A percentile compares a stretch with the other conserved stretches of the same genome.
Evolutionary conservation across 2,329 filamentous ascomycete genomes (phyloP).

Genomic region (Pseudovirgaria hyperparasitica): DNA sequence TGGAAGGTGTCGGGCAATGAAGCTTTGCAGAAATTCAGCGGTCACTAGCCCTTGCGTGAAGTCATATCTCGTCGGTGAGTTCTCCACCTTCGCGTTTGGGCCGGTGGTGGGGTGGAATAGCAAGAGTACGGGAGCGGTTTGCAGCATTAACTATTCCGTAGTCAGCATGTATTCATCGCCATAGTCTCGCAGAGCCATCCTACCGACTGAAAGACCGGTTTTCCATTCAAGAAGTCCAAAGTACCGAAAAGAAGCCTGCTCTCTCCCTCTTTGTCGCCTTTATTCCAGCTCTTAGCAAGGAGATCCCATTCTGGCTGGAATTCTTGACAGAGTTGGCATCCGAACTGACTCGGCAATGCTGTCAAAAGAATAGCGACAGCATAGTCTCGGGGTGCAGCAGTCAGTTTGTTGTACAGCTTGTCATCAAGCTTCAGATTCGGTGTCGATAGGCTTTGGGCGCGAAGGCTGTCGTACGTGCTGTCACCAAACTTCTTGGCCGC

Average conservation of each 20-base stretch:
- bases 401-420: constrained; percentile 60
- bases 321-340: constrained; percentile 74
- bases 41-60: constrained; percentile 63
- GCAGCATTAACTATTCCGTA: constrained; percentile 60
- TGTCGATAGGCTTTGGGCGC: constrained; percentile 51
- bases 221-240: constrained; percentile 78
- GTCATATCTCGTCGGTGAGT: constrained; percentile 66
- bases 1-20: constrained; percentile 69
- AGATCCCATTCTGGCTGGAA: constrained; percentile 94
- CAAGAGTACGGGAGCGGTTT: constrained; percentile 85
- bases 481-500: constrained; percentile 50
- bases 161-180: constrained; percentile 9
- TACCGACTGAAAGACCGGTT: constrained; percentile 77
- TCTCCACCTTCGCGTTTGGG: constrained; percentile 57
- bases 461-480: constrained; percentile 60
- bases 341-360: constrained; percentile 69
- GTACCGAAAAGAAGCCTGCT: constrained; percentile 68
- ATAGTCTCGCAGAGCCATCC: constrained; percentile 11
- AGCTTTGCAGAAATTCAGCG: constrained; percentile 67
- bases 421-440: constrained; percentile 70
- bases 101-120: constrained; percentile 78
- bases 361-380: constrained; percentile 73
- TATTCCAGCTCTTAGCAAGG: constrained; percentile 72
- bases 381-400: constrained; percentile 69
- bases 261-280: constrained; percentile 64